These are phyloP conservation scores for Diaporthe velutina DNA, from an alignment of 2,329 filamentous ascomycete genomes.

Conservation along the genomic window DNA sequence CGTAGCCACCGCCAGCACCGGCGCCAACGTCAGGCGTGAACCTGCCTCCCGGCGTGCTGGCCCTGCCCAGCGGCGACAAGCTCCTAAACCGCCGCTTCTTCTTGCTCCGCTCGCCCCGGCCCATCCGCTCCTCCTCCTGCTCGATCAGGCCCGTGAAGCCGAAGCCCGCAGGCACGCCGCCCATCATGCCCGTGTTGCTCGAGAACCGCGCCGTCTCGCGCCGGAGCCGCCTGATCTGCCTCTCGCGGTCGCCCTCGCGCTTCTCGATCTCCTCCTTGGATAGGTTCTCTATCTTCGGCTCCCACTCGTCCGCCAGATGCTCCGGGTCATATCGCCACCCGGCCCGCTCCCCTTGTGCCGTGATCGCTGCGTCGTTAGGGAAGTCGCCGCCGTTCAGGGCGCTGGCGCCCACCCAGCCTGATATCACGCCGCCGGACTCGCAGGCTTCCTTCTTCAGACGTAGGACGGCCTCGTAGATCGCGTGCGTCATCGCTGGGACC, in stretches of 20 bases:
- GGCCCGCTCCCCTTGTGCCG: slow-evolving; percentile 59
- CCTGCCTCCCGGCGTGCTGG: slow-evolving; percentile 76
- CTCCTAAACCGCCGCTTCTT: slow-evolving; percentile 95
- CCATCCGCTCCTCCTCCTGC: slow-evolving; percentile 84
- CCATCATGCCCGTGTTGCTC: slow-evolving; percentile 84
- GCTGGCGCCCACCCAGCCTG: slow-evolving; percentile 65
- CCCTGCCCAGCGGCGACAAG: slow-evolving; percentile 81
- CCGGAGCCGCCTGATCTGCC: slow-evolving; percentile 87
- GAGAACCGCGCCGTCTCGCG: slow-evolving; percentile 94
- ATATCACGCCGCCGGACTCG: slow-evolving; percentile 89
- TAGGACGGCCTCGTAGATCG: slow-evolving; percentile 95
- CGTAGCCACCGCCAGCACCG: slow-evolving; percentile 73
- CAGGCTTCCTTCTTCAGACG: slow-evolving; percentile 96
- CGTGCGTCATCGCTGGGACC: slow-evolving; percentile 93
- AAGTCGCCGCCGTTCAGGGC: slow-evolving; percentile 74
- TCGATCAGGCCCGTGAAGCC: slow-evolving; percentile 65
- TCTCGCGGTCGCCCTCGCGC: slow-evolving; percentile 91
- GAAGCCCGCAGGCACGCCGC: slow-evolving; percentile 74
- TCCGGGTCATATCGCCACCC: slow-evolving; percentile 98
- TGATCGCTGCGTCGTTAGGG: slow-evolving; percentile 84
- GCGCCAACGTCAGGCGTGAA: slow-evolving; percentile 83
- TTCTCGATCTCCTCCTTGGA: slow-evolving; percentile 98
- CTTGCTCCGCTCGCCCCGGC: slow-evolving; percentile 91
- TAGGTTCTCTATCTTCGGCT: slow-evolving; percentile 83
- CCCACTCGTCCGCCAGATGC: slow-evolving; percentile 86